A percentile compares a stretch with the other conserved stretches of the same genome.
phyloP scores from a whole-genome alignment of 345 rosid species.

The Erodium maritimum region DNA sequence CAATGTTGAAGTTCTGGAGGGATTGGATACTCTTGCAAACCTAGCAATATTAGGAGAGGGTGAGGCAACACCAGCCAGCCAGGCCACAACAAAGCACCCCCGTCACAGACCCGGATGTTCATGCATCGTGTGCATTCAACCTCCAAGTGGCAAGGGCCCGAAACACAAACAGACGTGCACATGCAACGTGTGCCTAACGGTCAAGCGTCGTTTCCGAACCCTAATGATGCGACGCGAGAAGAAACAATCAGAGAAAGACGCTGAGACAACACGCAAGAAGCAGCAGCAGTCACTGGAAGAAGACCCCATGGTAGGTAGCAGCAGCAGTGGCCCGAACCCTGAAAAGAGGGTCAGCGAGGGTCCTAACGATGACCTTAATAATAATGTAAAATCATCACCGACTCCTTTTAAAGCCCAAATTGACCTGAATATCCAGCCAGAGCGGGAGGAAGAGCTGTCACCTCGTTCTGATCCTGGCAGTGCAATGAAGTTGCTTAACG shows the following conservation, averaged over 20 bases:
- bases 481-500: constrained; percentile 32
- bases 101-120: constrained; percentile 87
- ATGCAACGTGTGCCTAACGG: constrained; percentile 63
- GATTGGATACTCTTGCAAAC: constrained; percentile 57
- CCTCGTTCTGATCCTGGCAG: constrained; percentile 40
- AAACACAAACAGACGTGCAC: constrained; percentile 74
- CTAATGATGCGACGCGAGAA: constrained; percentile 56
- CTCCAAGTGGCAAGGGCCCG: constrained; percentile 84
- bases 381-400: constrained; percentile 28
- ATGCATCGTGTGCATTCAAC: constrained; percentile 90
- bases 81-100: constrained; percentile 79
- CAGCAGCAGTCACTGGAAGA: constrained; percentile 26
- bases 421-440: constrained; percentile 89
- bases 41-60: constrained; percentile 54
- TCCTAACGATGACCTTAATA: constrained; percentile 33
- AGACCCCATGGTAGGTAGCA: constrained; percentile 26
- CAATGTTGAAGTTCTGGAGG: constrained; percentile 42
- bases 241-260: constrained; percentile 54
- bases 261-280: constrained; percentile 35
- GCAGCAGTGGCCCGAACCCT: constrained; percentile 32
- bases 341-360: constrained; percentile 28
- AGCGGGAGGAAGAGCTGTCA: constrained; percentile 64
- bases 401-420: constrained; percentile 64
- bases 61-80: constrained; percentile 37
- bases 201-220: constrained; percentile 69